Conservation (phyloP, 1,284 basidiomycete species). For the Trichosporon ovoides region DNA sequence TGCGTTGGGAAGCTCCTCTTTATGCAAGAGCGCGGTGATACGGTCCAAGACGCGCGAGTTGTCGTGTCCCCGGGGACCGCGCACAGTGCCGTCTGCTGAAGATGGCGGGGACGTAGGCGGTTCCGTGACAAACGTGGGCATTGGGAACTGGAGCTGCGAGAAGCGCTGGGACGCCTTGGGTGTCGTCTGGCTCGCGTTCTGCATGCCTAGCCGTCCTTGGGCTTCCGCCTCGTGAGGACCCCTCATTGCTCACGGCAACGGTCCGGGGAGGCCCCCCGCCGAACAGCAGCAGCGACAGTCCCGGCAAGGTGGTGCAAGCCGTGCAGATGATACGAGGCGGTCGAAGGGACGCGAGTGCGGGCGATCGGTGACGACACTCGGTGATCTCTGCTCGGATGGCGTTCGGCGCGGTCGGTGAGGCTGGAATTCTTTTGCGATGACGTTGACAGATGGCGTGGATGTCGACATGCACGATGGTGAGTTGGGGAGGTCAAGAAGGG, state of each 20-base stretch:
- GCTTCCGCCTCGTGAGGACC: slow-evolving; percentile 1
- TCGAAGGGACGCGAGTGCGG: too few species aligned
- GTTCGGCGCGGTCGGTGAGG: too few species aligned
- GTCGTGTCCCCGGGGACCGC: background rate
- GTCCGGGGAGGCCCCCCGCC: too few species aligned
- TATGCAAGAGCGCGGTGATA: background rate
- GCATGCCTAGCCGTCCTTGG: background rate
- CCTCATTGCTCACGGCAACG: background rate
- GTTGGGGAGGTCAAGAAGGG: too few species aligned
- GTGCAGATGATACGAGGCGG: too few species aligned
- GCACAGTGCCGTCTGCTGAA: background rate
- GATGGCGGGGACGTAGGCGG: background rate
- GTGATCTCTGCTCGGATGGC: too few species aligned
- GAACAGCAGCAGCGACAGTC: too few species aligned
- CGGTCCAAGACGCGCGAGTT: background rate
- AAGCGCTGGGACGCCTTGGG: background rate
- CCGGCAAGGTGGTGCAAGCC: too few species aligned
- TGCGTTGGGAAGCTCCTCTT: background rate
- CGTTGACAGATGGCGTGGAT: too few species aligned
- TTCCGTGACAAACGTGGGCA: background rate
- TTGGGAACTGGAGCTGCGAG: background rate
- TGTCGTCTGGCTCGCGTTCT: background rate
- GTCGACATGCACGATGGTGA: too few species aligned
- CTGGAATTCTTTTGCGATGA: too few species aligned
- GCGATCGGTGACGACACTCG: too few species aligned